A percentile compares a stretch with the other conserved stretches of the same genome.
phyloP scores from a whole-genome alignment of 345 rosid genomes.

The Melastoma malabathricum region DNA sequence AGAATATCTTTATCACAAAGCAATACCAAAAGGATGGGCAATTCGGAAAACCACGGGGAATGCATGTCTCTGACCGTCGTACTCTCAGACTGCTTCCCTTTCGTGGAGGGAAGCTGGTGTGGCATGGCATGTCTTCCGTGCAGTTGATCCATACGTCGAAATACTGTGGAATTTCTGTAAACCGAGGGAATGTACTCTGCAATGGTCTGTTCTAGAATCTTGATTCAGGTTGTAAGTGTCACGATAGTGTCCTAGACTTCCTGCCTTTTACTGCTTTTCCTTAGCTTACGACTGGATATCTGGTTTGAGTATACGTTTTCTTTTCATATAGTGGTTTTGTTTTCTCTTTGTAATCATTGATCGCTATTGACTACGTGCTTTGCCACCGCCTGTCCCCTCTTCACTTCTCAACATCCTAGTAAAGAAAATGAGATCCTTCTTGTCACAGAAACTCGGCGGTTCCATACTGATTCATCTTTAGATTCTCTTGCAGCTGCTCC shows the following conservation, averaged over 20 bases:
- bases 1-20: slow-evolving; percentile 61
- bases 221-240: slow-evolving; percentile 23
- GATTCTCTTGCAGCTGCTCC: slow-evolving; percentile 43
- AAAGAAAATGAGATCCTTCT: neutral
- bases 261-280: no score
- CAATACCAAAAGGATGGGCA: slow-evolving; percentile 51
- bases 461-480: neutral
- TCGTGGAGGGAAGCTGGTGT: slow-evolving; percentile 66
- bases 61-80: slow-evolving; percentile 35
- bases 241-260: neutral
- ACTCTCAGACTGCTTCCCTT: slow-evolving; percentile 47
- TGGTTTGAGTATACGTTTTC: no score
- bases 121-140: slow-evolving; percentile 63
- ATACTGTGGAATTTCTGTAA: slow-evolving; percentile 46
- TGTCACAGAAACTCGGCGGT: neutral
- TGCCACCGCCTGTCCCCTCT: no score
- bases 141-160: slow-evolving; percentile 32
- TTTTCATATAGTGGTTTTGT: slow-evolving; percentile 1
- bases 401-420: no score
- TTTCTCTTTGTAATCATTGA: no score
- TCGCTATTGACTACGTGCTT: no score
- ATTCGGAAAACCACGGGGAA: slow-evolving; percentile 42
- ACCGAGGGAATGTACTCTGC: slow-evolving; percentile 52
- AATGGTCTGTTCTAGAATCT: slow-evolving; percentile 92
- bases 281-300: no score